These are phyloP conservation scores for Juglanconis sp. DNA, from an alignment of 2,329 filamentous ascomycete species.

Conservation along the genomic window DNA sequence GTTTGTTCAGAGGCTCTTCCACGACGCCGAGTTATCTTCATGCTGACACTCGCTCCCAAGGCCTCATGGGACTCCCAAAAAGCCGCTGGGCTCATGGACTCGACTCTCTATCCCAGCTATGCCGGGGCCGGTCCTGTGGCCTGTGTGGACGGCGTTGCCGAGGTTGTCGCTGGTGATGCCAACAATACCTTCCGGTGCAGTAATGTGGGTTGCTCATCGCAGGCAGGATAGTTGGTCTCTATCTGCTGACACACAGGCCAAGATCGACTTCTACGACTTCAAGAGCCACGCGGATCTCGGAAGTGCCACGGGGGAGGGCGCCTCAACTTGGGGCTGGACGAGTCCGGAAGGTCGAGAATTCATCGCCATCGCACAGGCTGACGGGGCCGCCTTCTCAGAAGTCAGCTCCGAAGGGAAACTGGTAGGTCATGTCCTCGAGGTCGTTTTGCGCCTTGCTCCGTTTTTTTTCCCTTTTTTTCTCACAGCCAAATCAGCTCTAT, in stretches of 20 bases:
- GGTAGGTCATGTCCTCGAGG: background rate
- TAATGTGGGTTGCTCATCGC: constrained; percentile 31
- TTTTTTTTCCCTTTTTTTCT: background rate
- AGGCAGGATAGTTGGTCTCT: background rate
- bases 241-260: background rate
- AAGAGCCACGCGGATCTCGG: constrained; percentile 51
- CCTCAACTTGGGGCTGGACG: constrained; percentile 47
- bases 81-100: background rate
- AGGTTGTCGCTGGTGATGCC: constrained; percentile 41
- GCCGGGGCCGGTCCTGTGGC: constrained; percentile 15
- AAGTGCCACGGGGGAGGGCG: constrained; percentile 34
- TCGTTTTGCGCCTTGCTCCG: too few species aligned
- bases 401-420: constrained; percentile 41
- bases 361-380: constrained; percentile 44
- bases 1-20: background rate
- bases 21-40: background rate
- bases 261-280: constrained; percentile 52
- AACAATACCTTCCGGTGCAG: constrained; percentile 47
- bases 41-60: background rate
- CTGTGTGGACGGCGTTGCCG: constrained; percentile 42
- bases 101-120: constrained; percentile 1
- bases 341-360: constrained; percentile 46
- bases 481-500: constrained; percentile 27
- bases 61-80: constrained; percentile 6
- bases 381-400: constrained; percentile 49